A percentile compares a stretch with the other conserved stretches of the same genome.
phyloP scores from a whole-genome alignment of 129 eudicot species.

The Calendula officinalis region DNA sequence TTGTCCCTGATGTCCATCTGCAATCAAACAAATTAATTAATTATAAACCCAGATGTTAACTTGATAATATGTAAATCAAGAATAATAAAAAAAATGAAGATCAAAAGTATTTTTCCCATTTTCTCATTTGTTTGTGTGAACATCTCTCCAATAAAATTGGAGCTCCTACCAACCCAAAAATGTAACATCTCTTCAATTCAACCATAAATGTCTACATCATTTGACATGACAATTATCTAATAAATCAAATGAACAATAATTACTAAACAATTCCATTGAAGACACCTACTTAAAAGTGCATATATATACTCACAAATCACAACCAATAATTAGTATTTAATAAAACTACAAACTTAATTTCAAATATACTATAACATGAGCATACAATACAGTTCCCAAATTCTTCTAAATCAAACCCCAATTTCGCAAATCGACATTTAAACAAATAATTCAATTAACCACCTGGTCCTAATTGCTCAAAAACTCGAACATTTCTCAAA shows the following conservation, averaged over 20 bases:
- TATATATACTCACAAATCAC: no score
- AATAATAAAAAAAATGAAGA: background rate
- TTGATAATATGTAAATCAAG: background rate
- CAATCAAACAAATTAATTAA: constrained; percentile 13
- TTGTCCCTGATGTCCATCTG: constrained; percentile 90
- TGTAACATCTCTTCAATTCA: constrained; percentile 18
- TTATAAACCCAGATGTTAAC: constrained; percentile 2
- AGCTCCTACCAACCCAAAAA: constrained; percentile 31
- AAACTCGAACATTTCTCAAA: background rate
- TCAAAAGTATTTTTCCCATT: background rate
- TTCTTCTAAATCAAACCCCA: background rate
- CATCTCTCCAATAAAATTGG: constrained; percentile 17
- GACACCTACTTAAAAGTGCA: no score
- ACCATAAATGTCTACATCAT: constrained; percentile 30
- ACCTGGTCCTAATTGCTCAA: background rate
- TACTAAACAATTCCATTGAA: background rate
- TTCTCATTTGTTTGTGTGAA: constrained; percentile 7
- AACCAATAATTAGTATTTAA: no score
- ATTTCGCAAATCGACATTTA: constrained; percentile 8
- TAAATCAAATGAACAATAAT: background rate
- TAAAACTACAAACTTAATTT: no score
- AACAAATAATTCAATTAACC: background rate
- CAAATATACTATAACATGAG: background rate
- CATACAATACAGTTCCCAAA: background rate
- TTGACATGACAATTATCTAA: constrained; percentile 17